A percentile compares a stretch with the other conserved stretches of the same genome.
Evolutionary conservation across 2,329 filamentous ascomycete genomes (phyloP).

Genomic region (Aspergillus ruber): DNA sequence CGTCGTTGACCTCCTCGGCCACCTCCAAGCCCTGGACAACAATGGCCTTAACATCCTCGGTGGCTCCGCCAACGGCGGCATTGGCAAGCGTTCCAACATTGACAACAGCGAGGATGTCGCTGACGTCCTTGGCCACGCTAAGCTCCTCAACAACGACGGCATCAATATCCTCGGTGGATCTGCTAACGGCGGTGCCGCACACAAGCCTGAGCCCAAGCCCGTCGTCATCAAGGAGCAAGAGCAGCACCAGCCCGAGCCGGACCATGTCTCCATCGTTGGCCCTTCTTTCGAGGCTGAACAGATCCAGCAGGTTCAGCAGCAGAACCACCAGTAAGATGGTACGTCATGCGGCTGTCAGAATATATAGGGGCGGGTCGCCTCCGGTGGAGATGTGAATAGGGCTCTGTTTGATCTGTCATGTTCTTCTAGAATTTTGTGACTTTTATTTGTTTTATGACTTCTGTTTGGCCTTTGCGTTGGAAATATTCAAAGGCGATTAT

Average conservation of each 20-base stretch:
- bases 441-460: no score
- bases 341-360: no score
- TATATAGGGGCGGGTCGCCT: no score
- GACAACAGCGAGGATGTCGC: neutral
- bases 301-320: neutral
- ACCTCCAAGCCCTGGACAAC: neutral
- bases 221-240: neutral
- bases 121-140: neutral
- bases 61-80: neutral
- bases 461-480: no score
- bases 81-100: neutral
- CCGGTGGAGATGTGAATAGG: no score
- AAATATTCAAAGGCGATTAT: no score
- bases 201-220: neutral
- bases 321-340: neutral
- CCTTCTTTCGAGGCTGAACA: neutral
- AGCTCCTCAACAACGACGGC: neutral
- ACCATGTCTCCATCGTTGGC: neutral
- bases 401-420: no score
- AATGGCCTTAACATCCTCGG: neutral
- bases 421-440: no score
- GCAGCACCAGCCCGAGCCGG: neutral
- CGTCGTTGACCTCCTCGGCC: neutral
- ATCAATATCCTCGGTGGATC: neutral
- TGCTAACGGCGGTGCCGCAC: neutral